phyloP scores from a whole-genome alignment of 257 asterid species.

The Capsicum baccatum region DNA sequence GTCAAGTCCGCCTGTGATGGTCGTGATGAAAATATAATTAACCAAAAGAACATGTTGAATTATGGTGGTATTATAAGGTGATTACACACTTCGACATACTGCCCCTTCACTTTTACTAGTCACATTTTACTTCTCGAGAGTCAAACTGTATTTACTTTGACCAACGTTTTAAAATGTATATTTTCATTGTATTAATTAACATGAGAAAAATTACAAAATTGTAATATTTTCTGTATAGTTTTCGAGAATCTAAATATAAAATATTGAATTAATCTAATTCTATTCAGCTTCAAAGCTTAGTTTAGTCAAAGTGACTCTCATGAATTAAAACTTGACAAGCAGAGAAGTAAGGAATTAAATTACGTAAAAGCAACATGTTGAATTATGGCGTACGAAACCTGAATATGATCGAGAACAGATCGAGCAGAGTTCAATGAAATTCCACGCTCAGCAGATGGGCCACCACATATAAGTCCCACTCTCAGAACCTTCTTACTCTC shows the following conservation, averaged over 20 bases:
- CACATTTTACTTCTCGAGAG: not conserved
- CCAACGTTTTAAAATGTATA: not conserved
- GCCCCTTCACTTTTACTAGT: not conserved
- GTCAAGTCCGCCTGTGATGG: not conserved
- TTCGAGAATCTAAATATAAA: not conserved
- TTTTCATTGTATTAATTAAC: not conserved
- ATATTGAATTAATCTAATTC: too few species aligned
- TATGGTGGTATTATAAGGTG: not conserved
- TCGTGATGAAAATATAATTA: not conserved
- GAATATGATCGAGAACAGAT: constrained; percentile 88
- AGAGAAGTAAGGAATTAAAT: too few species aligned
- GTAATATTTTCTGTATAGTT: not conserved
- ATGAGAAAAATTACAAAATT: not conserved
- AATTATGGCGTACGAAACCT: constrained; percentile 44
- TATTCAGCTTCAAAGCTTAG: not conserved
- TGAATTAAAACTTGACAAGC: too few species aligned
- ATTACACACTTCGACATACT: not conserved
- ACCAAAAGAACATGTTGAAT: not conserved
- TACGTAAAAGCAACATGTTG: not conserved
- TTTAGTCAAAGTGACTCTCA: not conserved
- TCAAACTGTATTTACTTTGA: not conserved
- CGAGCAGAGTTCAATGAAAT: constrained; percentile 85
- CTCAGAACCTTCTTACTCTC: constrained; percentile 45
- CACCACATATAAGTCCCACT: constrained; percentile 84
- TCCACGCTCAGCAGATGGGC: constrained; percentile 92